A percentile compares a stretch with the other conserved stretches of the same genome.
phyloP scores from a whole-genome alignment of 2,329 filamentous ascomycete genomes.

The Fusarium acutatum region DNA sequence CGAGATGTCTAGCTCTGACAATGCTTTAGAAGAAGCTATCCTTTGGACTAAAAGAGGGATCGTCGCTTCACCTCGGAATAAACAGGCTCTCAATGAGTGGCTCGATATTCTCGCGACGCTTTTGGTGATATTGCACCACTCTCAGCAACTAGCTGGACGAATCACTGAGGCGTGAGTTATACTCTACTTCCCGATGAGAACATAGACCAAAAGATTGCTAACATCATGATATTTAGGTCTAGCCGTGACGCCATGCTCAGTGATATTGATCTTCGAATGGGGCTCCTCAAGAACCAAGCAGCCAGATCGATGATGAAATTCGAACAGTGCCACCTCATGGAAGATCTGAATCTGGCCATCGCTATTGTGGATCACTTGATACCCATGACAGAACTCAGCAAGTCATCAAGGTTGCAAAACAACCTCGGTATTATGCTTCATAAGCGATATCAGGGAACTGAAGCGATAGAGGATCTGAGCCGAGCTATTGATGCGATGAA shows the following conservation, averaged over 20 bases:
- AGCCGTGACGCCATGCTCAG: neutral
- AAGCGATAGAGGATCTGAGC: neutral
- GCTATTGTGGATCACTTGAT: neutral
- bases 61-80: no score
- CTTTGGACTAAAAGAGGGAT: neutral
- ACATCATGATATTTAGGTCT: neutral
- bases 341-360: neutral
- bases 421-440: neutral
- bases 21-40: neutral
- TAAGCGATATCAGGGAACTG: neutral
- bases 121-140: neutral
- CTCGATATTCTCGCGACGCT: neutral
- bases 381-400: accelerated
- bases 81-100: neutral
- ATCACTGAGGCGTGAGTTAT: neutral
- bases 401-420: neutral
- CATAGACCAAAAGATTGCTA: neutral
- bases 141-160: neutral
- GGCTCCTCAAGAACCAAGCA: neutral
- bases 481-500: neutral
- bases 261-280: neutral
- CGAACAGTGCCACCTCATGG: neutral
- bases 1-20: neutral
- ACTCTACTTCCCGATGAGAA: neutral
- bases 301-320: neutral